A percentile compares a stretch with the other conserved stretches of the same genome.
Evolutionary conservation across 2,329 filamentous ascomycete genomes (phyloP).

Genomic region (Xylariaceae sp.): DNA sequence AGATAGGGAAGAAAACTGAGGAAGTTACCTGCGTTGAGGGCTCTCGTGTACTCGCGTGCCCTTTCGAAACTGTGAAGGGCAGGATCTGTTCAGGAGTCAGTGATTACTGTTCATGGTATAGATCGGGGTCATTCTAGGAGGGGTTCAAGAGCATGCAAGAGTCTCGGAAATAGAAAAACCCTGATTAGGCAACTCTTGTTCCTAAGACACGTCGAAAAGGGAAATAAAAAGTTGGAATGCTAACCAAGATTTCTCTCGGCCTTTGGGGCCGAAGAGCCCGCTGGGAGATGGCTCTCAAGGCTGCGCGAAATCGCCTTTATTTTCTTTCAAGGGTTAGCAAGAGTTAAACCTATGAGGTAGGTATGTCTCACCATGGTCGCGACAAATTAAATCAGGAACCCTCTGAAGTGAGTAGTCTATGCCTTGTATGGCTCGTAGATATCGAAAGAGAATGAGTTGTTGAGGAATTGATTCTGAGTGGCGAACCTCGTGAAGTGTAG

Average conservation of each 20-base stretch:
- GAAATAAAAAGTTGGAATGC: too few relatives aligned
- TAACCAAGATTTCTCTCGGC: slow-evolving; percentile 5
- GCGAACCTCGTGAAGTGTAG: not conserved
- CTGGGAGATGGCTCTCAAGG: slow-evolving; percentile 54
- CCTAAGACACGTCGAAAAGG: too few relatives aligned
- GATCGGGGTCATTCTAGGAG: not conserved
- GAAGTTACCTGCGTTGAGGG: slow-evolving; percentile 70
- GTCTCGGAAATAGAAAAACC: too few relatives aligned
- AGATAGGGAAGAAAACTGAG: not conserved
- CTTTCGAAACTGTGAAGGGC: slow-evolving; percentile 67
- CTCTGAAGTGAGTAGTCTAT: too few relatives aligned
- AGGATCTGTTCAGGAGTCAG: too few relatives aligned
- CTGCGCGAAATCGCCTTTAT: slow-evolving; percentile 24
- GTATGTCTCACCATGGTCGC: slow-evolving; percentile 23
- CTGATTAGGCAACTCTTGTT: too few relatives aligned
- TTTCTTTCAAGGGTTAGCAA: slow-evolving; percentile 25
- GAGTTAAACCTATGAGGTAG: not conserved
- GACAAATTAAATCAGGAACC: too few relatives aligned
- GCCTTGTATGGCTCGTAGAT: too few relatives aligned
- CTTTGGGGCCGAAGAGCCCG: slow-evolving; percentile 29
- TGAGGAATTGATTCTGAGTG: too few relatives aligned
- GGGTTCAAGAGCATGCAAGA: too few relatives aligned
- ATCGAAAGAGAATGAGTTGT: too few relatives aligned
- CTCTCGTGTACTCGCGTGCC: slow-evolving; percentile 60
- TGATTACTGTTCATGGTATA: too few relatives aligned